Evolutionary conservation across 2,329 filamentous ascomycete genomes (phyloP).

Genomic region (Penicillium italicum): DNA sequence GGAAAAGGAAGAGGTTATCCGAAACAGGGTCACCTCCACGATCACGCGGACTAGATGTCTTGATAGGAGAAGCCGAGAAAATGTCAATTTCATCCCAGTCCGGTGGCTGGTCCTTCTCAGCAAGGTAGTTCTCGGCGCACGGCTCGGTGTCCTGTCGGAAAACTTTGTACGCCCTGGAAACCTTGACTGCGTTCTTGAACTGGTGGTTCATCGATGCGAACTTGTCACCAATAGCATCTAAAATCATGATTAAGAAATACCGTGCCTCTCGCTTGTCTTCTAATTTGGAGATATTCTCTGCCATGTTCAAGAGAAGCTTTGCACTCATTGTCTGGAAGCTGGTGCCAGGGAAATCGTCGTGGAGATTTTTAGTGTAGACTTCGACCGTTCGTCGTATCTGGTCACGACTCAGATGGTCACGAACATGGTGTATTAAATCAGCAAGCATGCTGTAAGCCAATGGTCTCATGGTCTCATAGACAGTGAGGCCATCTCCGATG

Average conservation of each 20-base stretch:
- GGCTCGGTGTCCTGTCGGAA: slow-evolving; percentile 66
- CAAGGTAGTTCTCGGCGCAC: slow-evolving; percentile 73
- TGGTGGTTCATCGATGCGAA: slow-evolving; percentile 97
- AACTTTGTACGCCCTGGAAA: slow-evolving; percentile 79
- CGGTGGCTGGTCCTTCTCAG: slow-evolving; percentile 73
- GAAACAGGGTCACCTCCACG: slow-evolving; percentile 83
- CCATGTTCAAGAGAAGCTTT: slow-evolving; percentile 94
- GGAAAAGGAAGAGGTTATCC: slow-evolving; percentile 98
- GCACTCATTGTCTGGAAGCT: slow-evolving; percentile 99
- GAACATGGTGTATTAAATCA: slow-evolving; percentile 93
- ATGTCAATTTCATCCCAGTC: slow-evolving; percentile 99
- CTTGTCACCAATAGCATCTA: slow-evolving; percentile 97
- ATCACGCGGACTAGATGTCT: slow-evolving; percentile 86
- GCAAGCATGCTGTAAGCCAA: slow-evolving; percentile 98
- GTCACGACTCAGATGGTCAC: slow-evolving; percentile 79
- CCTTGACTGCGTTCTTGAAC: slow-evolving; percentile 89
- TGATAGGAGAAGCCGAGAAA: slow-evolving; percentile 93
- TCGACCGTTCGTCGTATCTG: slow-evolving; percentile 95
- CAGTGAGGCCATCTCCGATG: slow-evolving; percentile 92
- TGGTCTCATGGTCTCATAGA: slow-evolving; percentile 93
- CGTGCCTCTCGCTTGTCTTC: slow-evolving; percentile 90
- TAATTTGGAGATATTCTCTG: slow-evolving; percentile 92
- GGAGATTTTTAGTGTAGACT: slow-evolving; percentile 93
- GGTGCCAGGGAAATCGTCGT: slow-evolving; percentile 93
- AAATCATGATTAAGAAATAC: slow-evolving; percentile 92